Evolutionary conservation across 2,329 filamentous ascomycete genomes (phyloP), one percentile per base, ranked within the genome.

Genomic region (Grosmannia serpens): DNA sequence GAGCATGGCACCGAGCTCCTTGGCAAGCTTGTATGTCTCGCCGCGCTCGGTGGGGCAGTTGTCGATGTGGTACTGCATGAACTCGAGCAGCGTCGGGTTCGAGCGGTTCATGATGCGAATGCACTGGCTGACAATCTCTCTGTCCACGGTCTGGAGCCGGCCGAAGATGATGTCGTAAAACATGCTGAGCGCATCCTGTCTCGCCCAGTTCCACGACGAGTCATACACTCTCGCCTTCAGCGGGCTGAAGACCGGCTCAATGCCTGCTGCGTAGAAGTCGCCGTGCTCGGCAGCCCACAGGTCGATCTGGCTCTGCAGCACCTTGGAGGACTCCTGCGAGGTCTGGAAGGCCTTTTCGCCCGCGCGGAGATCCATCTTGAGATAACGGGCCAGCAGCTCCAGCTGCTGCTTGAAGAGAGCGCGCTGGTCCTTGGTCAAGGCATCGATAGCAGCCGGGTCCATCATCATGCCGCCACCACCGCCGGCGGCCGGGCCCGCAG

Each of bases 61-160:
- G 68, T 99, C 94, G 68, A 99, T 99, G 76, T 99, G 94, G 68
- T 99, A 97, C 71, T 99, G 94, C 94, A 99, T 99, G 74, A 96
- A 99, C 66, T 99, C 92, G 60, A 99, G 82, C 1, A 99, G 84
- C 41, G 89, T 87, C 2, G 94, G 94, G 71, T 97, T 99, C 38
- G 94, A 96, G 62, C 94, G 88, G 78, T 96, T 99, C 94, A 99
- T 99, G 75, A 99, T 94, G 65, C 90, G 88, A 69, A 99, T 97
- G 75, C 94, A 99, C 71, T 91, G 91, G 74, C 91, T 96, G 70
- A 99, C 94, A 67, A 97, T 99, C 73, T 99, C 94, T 63, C 94
- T 89, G 68, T 99, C 94, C 47, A 99, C 88, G 55, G 86, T 89
- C 77, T 94, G 85, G 57, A 99, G 84, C 61, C 94, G 85, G 60